These are phyloP conservation scores for Tuber borchii DNA, from an alignment of 495 filamentous ascomycete genomes.

Conservation along the genomic window DNA sequence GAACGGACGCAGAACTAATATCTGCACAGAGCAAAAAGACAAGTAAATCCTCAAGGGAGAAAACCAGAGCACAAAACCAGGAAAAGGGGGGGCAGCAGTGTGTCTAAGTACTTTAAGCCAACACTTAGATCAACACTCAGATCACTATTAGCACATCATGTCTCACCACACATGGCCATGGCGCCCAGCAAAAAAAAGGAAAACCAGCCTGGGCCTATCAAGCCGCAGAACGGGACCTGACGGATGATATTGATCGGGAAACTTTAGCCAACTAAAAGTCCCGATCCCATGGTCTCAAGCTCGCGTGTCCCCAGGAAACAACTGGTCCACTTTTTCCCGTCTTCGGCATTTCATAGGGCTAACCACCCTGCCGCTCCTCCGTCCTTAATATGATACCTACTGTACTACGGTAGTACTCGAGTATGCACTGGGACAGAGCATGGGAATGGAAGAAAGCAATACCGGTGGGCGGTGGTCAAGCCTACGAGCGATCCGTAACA, in stretches of 20 bases:
- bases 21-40: constrained; percentile 20
- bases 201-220: not conserved
- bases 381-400: not conserved
- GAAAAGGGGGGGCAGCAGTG: not conserved
- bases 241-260: not conserved
- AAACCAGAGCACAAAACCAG: not conserved
- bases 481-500: not conserved
- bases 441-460: not conserved
- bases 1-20: constrained; percentile 32
- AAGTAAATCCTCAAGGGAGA: constrained; percentile 10
- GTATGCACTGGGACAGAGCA: not conserved
- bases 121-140: too few species aligned
- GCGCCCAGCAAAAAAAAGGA: not conserved
- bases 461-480: not conserved
- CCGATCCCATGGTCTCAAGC: not conserved
- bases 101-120: not conserved
- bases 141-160: not conserved
- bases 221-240: not conserved
- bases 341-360: not conserved
- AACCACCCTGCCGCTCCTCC: not conserved
- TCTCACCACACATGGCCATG: not conserved
- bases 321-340: not conserved
- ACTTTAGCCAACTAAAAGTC: not conserved
- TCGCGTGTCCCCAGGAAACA: not conserved
- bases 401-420: not conserved